Evolutionary conservation across 345 rosid genomes (phyloP).

Genomic region (Rhodamnia rubescens): DNA sequence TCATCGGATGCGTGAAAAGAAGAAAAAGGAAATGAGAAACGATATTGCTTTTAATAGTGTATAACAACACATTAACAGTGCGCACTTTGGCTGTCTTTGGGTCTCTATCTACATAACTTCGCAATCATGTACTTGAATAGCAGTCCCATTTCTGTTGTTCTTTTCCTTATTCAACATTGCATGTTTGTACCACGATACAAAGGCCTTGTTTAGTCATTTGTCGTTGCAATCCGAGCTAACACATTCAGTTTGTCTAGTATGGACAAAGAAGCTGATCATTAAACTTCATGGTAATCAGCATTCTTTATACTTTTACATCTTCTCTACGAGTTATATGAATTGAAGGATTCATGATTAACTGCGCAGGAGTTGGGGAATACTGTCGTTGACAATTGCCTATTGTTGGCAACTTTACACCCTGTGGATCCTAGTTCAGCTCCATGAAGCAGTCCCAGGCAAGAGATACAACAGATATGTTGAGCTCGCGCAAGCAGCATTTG

Average conservation of each 20-base stretch:
- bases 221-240: background rate
- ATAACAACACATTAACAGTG: background rate
- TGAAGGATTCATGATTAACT: background rate
- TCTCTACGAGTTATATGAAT: background rate
- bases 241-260: background rate
- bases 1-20: background rate
- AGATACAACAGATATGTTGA: constrained; percentile 94
- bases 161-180: background rate
- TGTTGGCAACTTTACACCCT: constrained; percentile 91
- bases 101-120: background rate
- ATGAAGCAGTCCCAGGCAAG: constrained; percentile 95
- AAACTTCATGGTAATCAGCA: background rate
- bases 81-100: background rate
- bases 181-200: background rate
- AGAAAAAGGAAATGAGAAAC: background rate
- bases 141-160: background rate
- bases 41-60: background rate
- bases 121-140: background rate
- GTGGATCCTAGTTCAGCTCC: constrained; percentile 89
- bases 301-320: background rate
- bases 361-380: constrained; percentile 91
- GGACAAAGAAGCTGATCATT: background rate
- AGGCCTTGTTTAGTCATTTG: background rate
- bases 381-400: constrained; percentile 80
- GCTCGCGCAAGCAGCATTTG: constrained; percentile 97